Percentiles rank a stretch among this genome's conserved stretches.
Evolutionary conservation across 1,284 basidiomycete genomes (phyloP).

Genomic region (Apiotrichum sp.): DNA sequence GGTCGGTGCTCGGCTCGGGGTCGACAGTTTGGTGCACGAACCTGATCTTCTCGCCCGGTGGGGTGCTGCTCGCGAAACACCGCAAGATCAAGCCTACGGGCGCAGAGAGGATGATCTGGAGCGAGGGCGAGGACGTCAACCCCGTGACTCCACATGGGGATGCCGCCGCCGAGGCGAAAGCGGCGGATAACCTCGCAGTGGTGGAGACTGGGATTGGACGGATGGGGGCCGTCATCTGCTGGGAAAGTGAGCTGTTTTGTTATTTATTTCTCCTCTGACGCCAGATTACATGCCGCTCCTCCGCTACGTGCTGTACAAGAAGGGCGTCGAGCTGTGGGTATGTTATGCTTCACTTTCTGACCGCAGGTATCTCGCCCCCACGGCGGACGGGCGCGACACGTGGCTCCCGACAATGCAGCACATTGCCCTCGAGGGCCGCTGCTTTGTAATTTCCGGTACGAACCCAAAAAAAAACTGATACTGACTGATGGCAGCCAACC

Average conservation of each 20-base stretch:
- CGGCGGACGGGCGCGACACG: slow-evolving; percentile 58
- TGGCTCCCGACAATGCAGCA: slow-evolving; percentile 65
- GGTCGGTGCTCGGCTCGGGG: slow-evolving; percentile 47
- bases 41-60: slow-evolving; percentile 57
- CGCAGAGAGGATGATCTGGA: slow-evolving; percentile 64
- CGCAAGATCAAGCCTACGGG: slow-evolving; percentile 69
- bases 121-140: slow-evolving; percentile 49
- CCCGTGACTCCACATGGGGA: slow-evolving; percentile 34
- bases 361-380: slow-evolving; percentile 44
- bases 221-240: slow-evolving; percentile 62
- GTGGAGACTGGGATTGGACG: slow-evolving; percentile 46
- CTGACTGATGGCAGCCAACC: slow-evolving; percentile 15
- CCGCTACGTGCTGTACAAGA: slow-evolving; percentile 37
- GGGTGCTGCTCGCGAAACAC: slow-evolving; percentile 59
- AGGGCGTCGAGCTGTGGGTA: slow-evolving; percentile 32
- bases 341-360: background rate
- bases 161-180: slow-evolving; percentile 14
- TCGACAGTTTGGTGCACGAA: slow-evolving; percentile 66
- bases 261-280: background rate
- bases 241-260: slow-evolving; percentile 53
- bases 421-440: slow-evolving; percentile 68
- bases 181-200: slow-evolving; percentile 36
- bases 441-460: slow-evolving; percentile 60
- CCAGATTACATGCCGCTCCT: slow-evolving; percentile 62
- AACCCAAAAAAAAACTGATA: no score